Conservation (phyloP, 2,329 filamentous ascomycete species). For the Phyllosticta citribraziliensis region DNA sequence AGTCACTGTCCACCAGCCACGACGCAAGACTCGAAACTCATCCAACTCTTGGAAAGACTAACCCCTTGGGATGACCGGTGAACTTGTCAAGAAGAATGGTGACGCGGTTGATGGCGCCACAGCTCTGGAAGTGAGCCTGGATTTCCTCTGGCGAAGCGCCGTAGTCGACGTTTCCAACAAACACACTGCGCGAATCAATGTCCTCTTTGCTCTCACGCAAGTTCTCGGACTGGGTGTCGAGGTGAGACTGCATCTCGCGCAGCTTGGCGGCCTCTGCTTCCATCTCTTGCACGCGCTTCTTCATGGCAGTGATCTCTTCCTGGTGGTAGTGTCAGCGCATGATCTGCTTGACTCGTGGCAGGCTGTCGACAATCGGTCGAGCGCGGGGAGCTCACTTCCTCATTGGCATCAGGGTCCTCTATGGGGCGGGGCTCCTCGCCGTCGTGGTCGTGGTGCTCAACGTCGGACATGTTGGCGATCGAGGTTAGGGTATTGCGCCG, state of each 20-base stretch:
- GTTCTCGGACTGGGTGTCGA: conserved; percentile 77
- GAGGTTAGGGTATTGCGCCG: not conserved
- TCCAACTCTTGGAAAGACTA: conserved; percentile 38
- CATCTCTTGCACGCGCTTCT: conserved; percentile 45
- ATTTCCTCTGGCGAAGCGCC: conserved; percentile 95
- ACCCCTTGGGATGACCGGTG: conserved; percentile 98
- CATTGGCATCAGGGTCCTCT: conserved; percentile 20
- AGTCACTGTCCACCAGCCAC: not conserved
- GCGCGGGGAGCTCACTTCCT: conserved; percentile 13
- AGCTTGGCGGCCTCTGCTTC: conserved; percentile 50
- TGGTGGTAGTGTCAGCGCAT: conserved; percentile 10
- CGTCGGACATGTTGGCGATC: conserved; percentile 12
- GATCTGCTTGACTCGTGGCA: not conserved
- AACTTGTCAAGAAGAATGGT: conserved; percentile 98
- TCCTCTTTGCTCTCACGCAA: conserved; percentile 91
- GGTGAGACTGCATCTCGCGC: conserved; percentile 45
- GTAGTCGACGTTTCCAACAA: conserved; percentile 98
- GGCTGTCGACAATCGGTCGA: not conserved
- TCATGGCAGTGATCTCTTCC: conserved; percentile 41
- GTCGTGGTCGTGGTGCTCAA: not conserved
- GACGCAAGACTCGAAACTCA: conserved; percentile 17
- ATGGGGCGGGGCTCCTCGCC: not conserved
- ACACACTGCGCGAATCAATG: conserved; percentile 89
- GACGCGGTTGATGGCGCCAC: conserved; percentile 93
- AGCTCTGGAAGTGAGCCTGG: conserved; percentile 95